phyloP scores from a whole-genome alignment of 768 basidiomycete genomes.

The Gymnopilus junonius region DNA sequence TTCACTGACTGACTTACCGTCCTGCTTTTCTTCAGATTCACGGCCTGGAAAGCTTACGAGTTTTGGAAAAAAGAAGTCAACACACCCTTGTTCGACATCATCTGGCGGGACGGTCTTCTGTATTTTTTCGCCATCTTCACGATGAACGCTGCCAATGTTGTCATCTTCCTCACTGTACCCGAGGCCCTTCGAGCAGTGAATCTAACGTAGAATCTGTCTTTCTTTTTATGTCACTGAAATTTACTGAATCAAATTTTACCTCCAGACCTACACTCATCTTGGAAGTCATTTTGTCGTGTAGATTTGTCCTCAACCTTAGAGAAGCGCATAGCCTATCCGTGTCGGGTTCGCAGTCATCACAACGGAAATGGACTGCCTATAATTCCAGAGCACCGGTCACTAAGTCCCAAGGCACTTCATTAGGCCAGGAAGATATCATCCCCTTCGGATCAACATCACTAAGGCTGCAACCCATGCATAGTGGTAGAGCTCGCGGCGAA shows the following conservation, averaged over 20 bases:
- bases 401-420: neutral
- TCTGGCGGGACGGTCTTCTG: slow-evolving; percentile 25
- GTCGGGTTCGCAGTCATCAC: neutral
- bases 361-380: neutral
- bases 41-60: slow-evolving; percentile 17
- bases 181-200: slow-evolving; percentile 22
- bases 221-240: neutral
- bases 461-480: neutral
- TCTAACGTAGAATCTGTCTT: slow-evolving; percentile 20
- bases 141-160: slow-evolving; percentile 28
- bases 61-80: slow-evolving; percentile 11
- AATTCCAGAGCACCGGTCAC: neutral
- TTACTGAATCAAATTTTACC: neutral
- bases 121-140: slow-evolving; percentile 32
- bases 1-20: slow-evolving; percentile 6
- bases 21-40: slow-evolving; percentile 8
- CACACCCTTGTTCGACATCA: slow-evolving; percentile 13
- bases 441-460: neutral
- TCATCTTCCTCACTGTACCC: slow-evolving; percentile 24
- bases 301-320: slow-evolving; percentile 11
- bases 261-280: slow-evolving; percentile 27
- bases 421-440: neutral
- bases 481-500: too few relatives aligned
- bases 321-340: neutral
- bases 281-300: slow-evolving; percentile 13